Percentiles rank a stretch among this genome's conserved stretches.
Evolutionary conservation across 768 basidiomycete genomes (phyloP).

Genomic region (Sarcomyxa edulis): DNA sequence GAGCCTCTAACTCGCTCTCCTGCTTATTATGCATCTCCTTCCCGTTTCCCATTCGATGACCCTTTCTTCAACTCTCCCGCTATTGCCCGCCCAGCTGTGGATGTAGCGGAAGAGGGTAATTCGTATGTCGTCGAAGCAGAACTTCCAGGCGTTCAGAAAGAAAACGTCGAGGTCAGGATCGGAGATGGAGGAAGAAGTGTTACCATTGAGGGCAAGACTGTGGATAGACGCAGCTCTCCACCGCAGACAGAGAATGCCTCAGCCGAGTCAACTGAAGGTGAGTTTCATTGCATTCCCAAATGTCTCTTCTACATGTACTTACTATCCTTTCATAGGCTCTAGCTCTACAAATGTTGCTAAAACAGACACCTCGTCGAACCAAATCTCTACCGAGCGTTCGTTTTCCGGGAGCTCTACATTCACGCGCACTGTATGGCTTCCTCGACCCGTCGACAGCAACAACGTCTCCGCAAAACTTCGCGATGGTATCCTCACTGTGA

Average conservation of each 20-base stretch:
- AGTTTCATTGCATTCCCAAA: no score
- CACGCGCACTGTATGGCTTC: constrained; percentile 68
- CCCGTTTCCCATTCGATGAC: constrained; percentile 41
- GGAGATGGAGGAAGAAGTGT: constrained; percentile 67
- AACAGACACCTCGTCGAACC: constrained; percentile 28
- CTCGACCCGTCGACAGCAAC: constrained; percentile 52
- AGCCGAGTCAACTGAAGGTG: constrained; percentile 25
- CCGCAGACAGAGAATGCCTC: constrained; percentile 14
- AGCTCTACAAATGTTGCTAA: constrained; percentile 16
- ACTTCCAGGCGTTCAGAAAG: constrained; percentile 73
- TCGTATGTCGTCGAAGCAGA: constrained; percentile 72
- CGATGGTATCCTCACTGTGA: constrained; percentile 66
- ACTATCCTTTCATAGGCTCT: constrained; percentile 3
- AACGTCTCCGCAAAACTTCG: constrained; percentile 59
- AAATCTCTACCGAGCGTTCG: constrained; percentile 56
- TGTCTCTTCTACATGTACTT: background rate
- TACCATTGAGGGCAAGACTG: constrained; percentile 64
- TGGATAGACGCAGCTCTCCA: constrained; percentile 21
- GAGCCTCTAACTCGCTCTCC: constrained; percentile 51
- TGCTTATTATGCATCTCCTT: constrained; percentile 14
- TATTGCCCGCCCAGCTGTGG: constrained; percentile 51
- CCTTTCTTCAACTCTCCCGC: constrained; percentile 34
- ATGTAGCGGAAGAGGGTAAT: constrained; percentile 61
- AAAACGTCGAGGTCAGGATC: constrained; percentile 65
- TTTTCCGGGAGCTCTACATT: constrained; percentile 53